phyloP scores from a whole-genome alignment of 257 asterid genomes.

The Coffea canephora region DNA sequence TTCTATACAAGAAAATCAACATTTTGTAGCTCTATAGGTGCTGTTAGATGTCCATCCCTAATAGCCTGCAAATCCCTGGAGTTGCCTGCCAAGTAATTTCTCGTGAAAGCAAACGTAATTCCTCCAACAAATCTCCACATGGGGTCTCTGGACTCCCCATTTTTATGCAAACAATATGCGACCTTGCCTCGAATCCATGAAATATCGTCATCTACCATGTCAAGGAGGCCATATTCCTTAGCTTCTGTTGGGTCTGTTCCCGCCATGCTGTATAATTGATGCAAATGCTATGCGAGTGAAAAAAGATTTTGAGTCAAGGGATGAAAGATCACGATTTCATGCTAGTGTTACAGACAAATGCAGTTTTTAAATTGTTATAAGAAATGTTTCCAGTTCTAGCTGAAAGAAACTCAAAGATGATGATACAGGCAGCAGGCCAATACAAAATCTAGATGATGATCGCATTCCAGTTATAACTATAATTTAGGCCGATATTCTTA shows the following conservation, averaged over 20 bases:
- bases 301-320: too few relatives aligned
- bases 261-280: slow-evolving; percentile 57
- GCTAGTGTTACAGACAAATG: too few relatives aligned
- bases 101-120: slow-evolving; percentile 62
- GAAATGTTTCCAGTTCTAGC: too few relatives aligned
- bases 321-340: too few relatives aligned
- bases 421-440: too few relatives aligned
- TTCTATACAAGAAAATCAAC: slow-evolving; percentile 42
- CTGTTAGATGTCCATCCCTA: slow-evolving; percentile 37
- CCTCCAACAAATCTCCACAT: slow-evolving; percentile 92
- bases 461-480: too few relatives aligned
- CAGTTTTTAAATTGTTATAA: too few relatives aligned
- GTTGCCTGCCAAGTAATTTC: slow-evolving; percentile 55
- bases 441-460: too few relatives aligned
- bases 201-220: slow-evolving; percentile 78
- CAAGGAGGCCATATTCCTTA: slow-evolving; percentile 80
- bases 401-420: too few relatives aligned
- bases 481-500: too few relatives aligned
- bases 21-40: slow-evolving; percentile 62
- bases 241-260: slow-evolving; percentile 68
- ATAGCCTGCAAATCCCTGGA: slow-evolving; percentile 44
- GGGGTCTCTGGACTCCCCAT: slow-evolving; percentile 65
- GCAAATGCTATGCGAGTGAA: slow-evolving; percentile 4
- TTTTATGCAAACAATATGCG: slow-evolving; percentile 68
- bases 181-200: slow-evolving; percentile 62